Evolutionary conservation across 345 rosid species (phyloP).

Genomic region (Salix dunnii): DNA sequence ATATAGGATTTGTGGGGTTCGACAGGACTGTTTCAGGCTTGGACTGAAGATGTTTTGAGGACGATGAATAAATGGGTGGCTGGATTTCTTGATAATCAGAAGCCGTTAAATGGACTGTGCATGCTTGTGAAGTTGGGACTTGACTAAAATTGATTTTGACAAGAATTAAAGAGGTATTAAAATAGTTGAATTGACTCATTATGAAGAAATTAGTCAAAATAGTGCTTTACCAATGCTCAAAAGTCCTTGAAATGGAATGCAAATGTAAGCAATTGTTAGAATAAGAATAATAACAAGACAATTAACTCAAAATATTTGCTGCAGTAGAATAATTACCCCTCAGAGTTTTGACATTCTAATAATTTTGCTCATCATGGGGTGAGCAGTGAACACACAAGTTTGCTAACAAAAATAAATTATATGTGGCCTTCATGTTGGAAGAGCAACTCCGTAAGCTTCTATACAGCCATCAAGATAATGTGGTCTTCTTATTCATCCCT

Average conservation of each 20-base stretch:
- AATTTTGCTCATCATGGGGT: not conserved
- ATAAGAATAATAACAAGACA: not conserved
- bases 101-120: too few species aligned
- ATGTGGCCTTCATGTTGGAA: not conserved
- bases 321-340: not conserved
- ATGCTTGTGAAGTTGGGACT: too few species aligned
- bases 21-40: too few species aligned
- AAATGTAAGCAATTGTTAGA: not conserved
- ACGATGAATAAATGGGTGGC: too few species aligned
- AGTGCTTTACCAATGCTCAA: not conserved
- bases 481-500: conserved; percentile 20
- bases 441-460: not conserved
- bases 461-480: conserved; percentile 7
- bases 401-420: too few species aligned
- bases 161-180: too few species aligned
- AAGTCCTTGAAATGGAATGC: not conserved
- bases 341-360: not conserved
- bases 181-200: too few species aligned
- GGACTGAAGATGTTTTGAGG: too few species aligned
- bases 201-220: not conserved
- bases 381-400: not conserved
- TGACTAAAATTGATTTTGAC: too few species aligned
- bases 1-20: too few species aligned
- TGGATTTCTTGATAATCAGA: too few species aligned
- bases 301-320: not conserved